phyloP scores from a whole-genome alignment of 306 rosid species.

The Casuarina cunninghamiana region DNA sequence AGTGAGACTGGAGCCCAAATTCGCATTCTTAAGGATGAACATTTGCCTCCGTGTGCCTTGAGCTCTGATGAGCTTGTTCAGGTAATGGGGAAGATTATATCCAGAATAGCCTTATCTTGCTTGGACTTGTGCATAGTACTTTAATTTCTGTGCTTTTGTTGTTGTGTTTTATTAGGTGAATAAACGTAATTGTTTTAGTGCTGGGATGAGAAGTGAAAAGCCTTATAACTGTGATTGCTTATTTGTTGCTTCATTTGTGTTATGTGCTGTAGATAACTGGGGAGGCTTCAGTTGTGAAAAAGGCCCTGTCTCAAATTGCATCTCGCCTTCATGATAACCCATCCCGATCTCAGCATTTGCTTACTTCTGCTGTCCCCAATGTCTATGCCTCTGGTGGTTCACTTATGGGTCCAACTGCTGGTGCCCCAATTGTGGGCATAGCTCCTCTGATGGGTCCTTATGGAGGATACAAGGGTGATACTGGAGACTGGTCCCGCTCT shows the following conservation, averaged over 20 bases:
- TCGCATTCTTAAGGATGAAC: constrained; percentile 93
- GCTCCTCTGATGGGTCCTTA: constrained; percentile 77
- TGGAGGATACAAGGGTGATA: constrained; percentile 86
- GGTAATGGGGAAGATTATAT: constrained; percentile 42
- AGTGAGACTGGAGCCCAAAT: constrained; percentile 90
- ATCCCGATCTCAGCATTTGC: constrained; percentile 89
- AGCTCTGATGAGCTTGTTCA: constrained; percentile 91
- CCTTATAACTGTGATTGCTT: constrained; percentile 5
- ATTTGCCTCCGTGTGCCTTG: constrained; percentile 79
- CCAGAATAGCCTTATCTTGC: not conserved
- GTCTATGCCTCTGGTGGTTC: constrained; percentile 63
- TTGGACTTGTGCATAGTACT: not conserved
- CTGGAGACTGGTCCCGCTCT: constrained; percentile 89
- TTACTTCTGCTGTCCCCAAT: constrained; percentile 60
- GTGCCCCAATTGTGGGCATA: constrained; percentile 82
- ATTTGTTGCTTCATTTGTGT: constrained; percentile 23
- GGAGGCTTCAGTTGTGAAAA: constrained; percentile 72
- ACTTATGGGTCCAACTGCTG: constrained; percentile 65
- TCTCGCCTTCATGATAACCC: constrained; percentile 92
- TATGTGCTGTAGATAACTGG: constrained; percentile 70
- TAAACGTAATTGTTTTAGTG: not conserved
- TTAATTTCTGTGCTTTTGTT: constrained; percentile 1
- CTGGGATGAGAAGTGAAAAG: not conserved
- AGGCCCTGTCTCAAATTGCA: constrained; percentile 80
- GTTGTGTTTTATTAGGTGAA: not conserved